Percentiles rank a stretch among this genome's conserved stretches.
These are phyloP conservation scores for Fraxinus baroniana DNA, from an alignment of 305 asterid genomes.

Conservation along the genomic window DNA sequence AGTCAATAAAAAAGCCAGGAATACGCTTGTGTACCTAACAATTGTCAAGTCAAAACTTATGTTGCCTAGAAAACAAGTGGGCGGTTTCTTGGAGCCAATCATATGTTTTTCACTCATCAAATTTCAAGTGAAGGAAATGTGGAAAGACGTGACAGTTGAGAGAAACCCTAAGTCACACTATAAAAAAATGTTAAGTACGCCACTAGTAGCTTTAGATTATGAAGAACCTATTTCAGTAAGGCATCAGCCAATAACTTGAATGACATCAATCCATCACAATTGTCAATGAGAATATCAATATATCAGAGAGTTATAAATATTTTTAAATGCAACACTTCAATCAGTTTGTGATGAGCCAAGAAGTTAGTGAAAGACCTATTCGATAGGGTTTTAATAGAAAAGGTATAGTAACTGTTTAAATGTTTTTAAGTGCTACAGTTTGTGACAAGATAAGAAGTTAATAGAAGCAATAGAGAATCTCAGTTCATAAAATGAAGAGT, in stretches of 20 bases:
- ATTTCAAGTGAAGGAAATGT: not conserved
- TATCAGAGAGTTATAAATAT: not conserved
- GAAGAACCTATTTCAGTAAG: not conserved
- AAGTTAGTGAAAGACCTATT: not conserved
- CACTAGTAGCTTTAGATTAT: not conserved
- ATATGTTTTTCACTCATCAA: conserved; percentile 12
- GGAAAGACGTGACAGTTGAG: not conserved
- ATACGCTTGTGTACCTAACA: not conserved
- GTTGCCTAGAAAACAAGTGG: not conserved
- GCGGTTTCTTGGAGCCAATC: conserved; percentile 5
- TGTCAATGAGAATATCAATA: conserved; percentile 6
- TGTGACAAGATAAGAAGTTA: conserved; percentile 6
- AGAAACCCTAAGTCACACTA: not conserved
- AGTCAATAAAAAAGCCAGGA: not conserved
- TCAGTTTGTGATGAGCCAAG: not conserved
- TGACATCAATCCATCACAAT: conserved; percentile 1
- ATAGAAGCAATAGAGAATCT: conserved; percentile 2
- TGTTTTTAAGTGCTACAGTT: not conserved
- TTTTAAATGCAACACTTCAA: not conserved
- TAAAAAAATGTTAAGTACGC: conserved; percentile 1
- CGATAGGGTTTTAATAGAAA: not conserved
- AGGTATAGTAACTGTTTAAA: not conserved
- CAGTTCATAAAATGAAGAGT: not conserved
- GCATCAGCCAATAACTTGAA: not conserved
- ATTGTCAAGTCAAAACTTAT: not conserved